Evolutionary conservation across 768 basidiomycete species (phyloP), one percentile per base, ranked within the genome.

Genomic region (Chalciporus chontae): DNA sequence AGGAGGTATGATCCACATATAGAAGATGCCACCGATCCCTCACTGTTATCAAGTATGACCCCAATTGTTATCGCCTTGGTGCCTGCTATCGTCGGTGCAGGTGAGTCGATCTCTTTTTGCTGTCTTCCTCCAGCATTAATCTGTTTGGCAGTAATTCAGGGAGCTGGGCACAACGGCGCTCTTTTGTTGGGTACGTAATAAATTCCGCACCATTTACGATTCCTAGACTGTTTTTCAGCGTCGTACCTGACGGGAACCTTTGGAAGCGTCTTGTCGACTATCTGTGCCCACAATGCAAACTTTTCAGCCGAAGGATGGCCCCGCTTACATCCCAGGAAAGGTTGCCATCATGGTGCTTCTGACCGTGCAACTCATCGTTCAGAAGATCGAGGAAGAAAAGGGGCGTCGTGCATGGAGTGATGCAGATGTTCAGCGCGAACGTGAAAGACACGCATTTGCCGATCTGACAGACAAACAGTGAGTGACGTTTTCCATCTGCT

Each of bases 201-300:
- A n/a, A n/a, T n/a, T n/a, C n/a, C n/a, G n/a, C n/a, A n/a, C n/a
- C n/a, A n/a, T n/a, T n/a, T n/a, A n/a, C n/a, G n/a, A n/a, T 7
- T 24, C 4, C 24, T 24, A 3, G 7, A 7, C 7, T 7, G 7
- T 29, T n/a, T 18, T 18, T 10, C 47, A 82, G 81, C 71, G 31
- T 68, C 68, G 8, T 80, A 80, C 48, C 62, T 81, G 26, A 69
- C 75, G 24, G 72, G 74, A 17, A 78, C 79, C 3, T 85, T 80
- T 47, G 81, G 81, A 5, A 80, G 78, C 45, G 77, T 79, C 0
- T 62, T 85, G 9, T 77, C 82, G 0, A 73, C 77, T 0, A 71
- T 84, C 10, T 84, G 84, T 49, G 81, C 83, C 0, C 85, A 80
- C 56, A 83, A 83, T 45, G 79, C 82, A n/a, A n/a, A n/a, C n/a